Base-by-base conservation (phyloP, 306 rosid species). In the Cucurbita maxima region DNA sequence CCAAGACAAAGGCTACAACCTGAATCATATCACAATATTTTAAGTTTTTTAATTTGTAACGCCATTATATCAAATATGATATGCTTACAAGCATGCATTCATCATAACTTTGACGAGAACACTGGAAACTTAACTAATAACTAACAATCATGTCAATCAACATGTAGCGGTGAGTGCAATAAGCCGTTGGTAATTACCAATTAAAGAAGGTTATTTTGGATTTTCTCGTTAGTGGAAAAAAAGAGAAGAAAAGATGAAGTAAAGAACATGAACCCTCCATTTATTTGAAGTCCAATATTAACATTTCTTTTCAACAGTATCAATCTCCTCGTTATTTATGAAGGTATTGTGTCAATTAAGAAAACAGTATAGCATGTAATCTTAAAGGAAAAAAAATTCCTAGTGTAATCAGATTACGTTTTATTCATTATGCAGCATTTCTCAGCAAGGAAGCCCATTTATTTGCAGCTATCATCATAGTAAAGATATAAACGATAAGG, bases 1-100 rank as follows among this genome's bases (percentile, higher is more conserved):
- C 99, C 92, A 94, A 80, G 86, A 94, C 97, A 85, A 94, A 94
- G 76, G 99, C 97, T 69, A 91, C 78, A 81, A 94, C 83, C 99
- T 94, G 89, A 80, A 84, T 81, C 64, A 74, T 47, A 77, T 86
- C 67, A 41, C 22, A 78, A 72, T 76, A 59, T 30, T 69, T 69
- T 7, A 14, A 69, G 40, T 69, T 30, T 30, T 30, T 30, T 30
- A 30, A 47, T 15, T 50, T 50, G 8, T 48, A 50, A 70, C 15
- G 34, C 22, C 10, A 5, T 43, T 15, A 47, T 14, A 69, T 69
- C 7, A 68, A 25, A 22, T 22, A 68, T 30, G 58, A 15, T 20
- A 43, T 12, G 53, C 55, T 43, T 43, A 63, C 54, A 43, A 2
- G 55, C 71, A 63, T 40, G 71, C 55, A 45, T 45, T 67, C 73